phyloP scores from a whole-genome alignment of 768 basidiomycete genomes.

The Rubroboletus satanas region DNA sequence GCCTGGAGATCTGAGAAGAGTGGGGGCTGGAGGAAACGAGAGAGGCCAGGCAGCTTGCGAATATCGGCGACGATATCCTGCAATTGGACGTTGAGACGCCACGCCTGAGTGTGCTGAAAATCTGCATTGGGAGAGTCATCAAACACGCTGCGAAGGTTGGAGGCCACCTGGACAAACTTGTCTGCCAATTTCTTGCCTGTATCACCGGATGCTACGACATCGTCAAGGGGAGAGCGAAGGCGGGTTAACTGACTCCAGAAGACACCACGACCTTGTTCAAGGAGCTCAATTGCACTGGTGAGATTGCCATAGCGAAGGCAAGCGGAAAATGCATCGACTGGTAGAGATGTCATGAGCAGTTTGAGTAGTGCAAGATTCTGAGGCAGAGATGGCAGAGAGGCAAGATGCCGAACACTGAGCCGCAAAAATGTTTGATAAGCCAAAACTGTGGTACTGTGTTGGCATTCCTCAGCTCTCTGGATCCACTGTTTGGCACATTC shows the following conservation, averaged over 20 bases:
- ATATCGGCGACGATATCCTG: constrained; percentile 12
- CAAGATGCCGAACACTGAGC: neutral
- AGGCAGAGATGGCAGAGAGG: neutral
- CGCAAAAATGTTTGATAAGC: neutral
- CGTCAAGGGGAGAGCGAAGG: constrained; percentile 6
- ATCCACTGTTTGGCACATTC: neutral
- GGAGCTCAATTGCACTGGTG: constrained; percentile 23
- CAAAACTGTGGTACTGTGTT: neutral
- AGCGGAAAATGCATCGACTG: neutral
- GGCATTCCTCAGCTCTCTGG: neutral
- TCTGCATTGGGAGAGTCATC: neutral
- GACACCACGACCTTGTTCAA: constrained; percentile 26
- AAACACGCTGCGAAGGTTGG: neutral
- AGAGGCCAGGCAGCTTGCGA: constrained; percentile 15
- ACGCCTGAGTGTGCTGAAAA: neutral
- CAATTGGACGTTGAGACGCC: neutral
- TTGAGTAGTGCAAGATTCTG: neutral
- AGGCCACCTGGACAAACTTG: neutral
- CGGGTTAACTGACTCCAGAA: constrained; percentile 20
- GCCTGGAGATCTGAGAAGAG: constrained; percentile 11
- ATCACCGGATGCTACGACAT: neutral
- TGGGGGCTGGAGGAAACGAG: constrained; percentile 25
- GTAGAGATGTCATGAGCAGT: neutral
- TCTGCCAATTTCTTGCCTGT: neutral
- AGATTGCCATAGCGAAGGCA: neutral